Conservation (phyloP, 345 rosid species). For the Rhodamnia rubescens region DNA sequence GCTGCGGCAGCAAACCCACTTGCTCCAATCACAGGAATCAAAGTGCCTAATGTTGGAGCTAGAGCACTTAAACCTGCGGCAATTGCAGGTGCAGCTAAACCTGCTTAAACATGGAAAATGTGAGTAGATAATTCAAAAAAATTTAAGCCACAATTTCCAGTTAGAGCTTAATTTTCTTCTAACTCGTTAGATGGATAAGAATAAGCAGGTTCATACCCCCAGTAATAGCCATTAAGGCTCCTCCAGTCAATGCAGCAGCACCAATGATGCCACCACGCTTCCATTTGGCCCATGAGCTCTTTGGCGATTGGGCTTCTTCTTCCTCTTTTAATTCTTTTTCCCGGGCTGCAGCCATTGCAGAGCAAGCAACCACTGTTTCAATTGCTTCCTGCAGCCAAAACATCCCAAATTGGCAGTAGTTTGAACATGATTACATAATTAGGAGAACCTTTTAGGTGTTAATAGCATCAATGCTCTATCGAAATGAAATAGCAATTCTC, state of each 20-base stretch:
- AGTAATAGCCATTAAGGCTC: slow-evolving; percentile 87
- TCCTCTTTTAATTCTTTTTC: slow-evolving; percentile 48
- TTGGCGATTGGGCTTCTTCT: slow-evolving; percentile 22
- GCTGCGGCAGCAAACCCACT: slow-evolving; percentile 98
- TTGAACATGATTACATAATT: not conserved
- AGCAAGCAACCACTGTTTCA: slow-evolving; percentile 78
- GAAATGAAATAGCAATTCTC: not conserved
- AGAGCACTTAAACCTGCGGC: slow-evolving; percentile 94
- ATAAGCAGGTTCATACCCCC: slow-evolving; percentile 45
- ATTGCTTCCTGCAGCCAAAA: slow-evolving; percentile 46
- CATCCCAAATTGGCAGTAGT: not conserved
- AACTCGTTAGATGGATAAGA: not conserved
- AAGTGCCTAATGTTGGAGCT: slow-evolving; percentile 88
- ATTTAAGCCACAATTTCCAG: not conserved
- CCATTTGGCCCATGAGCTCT: slow-evolving; percentile 63
- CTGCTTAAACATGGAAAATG: slow-evolving; percentile 26
- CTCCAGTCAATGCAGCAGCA: slow-evolving; percentile 94
- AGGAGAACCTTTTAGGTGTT: not conserved
- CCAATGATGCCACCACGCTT: slow-evolving; percentile 96
- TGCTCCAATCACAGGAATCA: slow-evolving; percentile 92
- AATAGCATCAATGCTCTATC: not conserved
- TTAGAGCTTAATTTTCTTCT: not conserved
- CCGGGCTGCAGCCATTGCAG: slow-evolving; percentile 79
- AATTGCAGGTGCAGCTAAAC: slow-evolving; percentile 96
- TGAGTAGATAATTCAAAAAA: not conserved